Conservation (phyloP, 208 protist species). For the Leishmania tarentolae region DNA sequence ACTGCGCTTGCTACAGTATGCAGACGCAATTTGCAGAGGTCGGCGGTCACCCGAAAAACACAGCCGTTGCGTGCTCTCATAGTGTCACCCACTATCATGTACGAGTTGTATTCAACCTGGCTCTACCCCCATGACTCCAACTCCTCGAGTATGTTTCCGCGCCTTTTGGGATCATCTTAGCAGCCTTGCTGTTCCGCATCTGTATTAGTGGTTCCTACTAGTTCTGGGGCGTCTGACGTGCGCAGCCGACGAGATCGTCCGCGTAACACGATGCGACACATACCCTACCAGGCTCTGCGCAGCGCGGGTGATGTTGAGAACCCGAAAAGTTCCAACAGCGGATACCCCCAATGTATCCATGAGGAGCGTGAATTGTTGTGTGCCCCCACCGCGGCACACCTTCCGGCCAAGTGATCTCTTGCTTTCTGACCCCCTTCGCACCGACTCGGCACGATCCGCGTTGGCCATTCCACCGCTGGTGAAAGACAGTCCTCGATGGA, state of each 20-base stretch:
- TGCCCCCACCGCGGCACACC: neutral
- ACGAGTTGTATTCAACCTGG: neutral
- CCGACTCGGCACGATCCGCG: neutral
- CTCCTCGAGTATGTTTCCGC: neutral
- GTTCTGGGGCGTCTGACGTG: neutral
- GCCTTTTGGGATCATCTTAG: neutral
- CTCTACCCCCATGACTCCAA: neutral
- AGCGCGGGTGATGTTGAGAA: neutral
- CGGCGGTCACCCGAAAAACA: neutral
- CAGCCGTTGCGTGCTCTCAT: neutral
- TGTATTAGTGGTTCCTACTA: neutral
- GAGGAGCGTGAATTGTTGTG: neutral
- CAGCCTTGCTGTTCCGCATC: neutral
- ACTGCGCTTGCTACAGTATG: neutral
- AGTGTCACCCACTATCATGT: neutral
- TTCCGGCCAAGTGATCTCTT: neutral
- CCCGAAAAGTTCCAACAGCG: neutral
- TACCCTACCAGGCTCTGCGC: conserved; percentile 19
- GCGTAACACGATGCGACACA: conserved; percentile 14
- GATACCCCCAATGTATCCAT: neutral
- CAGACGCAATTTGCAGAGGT: neutral
- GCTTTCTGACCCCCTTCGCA: neutral
- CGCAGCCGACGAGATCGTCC: conserved; percentile 10
- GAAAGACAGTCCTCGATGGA: conserved; percentile 13
- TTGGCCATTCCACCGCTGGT: conserved; percentile 28